Evolutionary conservation across 78 protist species (phyloP).

Genomic region (Anaeramoeba flamelloides): DNA sequence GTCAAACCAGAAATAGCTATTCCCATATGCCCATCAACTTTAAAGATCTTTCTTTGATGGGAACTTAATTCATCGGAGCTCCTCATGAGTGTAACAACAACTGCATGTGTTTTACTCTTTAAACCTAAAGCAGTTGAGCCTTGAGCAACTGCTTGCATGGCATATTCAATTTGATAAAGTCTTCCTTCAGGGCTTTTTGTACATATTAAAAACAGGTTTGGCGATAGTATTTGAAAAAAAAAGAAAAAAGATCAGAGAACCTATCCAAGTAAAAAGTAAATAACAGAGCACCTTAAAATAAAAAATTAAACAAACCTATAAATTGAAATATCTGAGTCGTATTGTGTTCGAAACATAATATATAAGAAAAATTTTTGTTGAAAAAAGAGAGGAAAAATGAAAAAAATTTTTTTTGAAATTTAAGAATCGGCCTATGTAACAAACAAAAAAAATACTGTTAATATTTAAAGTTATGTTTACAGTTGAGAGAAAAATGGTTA

Average conservation of each 20-base stretch:
- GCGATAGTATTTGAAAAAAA: no score
- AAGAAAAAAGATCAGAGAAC: no score
- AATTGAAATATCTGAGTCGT: constrained; percentile 15
- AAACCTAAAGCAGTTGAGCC: constrained; percentile 11
- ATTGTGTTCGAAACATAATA: constrained; percentile 10
- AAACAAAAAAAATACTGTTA: no score
- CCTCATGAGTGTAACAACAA: constrained; percentile 14
- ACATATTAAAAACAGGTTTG: no score
- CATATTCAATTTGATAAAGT: constrained; percentile 24
- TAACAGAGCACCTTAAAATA: no score
- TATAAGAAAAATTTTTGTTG: neutral
- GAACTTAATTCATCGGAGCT: neutral
- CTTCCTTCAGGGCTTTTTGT: constrained; percentile 29
- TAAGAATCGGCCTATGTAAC: no score
- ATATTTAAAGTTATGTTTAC: no score
- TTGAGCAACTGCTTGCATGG: constrained; percentile 15
- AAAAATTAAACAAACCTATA: no score
- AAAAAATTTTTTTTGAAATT: no score
- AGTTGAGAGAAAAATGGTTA: no score
- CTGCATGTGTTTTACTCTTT: neutral
- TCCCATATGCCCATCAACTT: constrained; percentile 4
- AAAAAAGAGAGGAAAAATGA: no score
- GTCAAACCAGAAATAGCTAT: constrained; percentile 8
- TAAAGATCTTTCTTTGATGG: constrained; percentile 12
- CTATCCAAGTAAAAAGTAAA: no score